Percentiles rank a stretch among this genome's conserved stretches.
Conservation (phyloP, 1,284 basidiomycete species). For the Meira nashicola region DNA sequence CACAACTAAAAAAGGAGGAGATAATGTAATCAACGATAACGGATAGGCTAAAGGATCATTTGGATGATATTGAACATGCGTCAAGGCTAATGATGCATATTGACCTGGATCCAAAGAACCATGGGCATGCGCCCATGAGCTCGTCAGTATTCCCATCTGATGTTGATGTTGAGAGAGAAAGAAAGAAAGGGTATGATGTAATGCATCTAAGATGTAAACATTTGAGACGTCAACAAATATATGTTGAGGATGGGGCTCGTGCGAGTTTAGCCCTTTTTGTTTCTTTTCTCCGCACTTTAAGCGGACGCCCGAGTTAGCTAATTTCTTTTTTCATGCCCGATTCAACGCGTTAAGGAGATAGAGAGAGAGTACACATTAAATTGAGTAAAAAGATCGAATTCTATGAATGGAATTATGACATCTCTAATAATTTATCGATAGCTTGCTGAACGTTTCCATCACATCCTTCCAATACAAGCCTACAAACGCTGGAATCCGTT, state of each 20-base stretch:
- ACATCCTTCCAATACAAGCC: conserved; percentile 12
- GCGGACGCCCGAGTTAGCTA: too few species aligned
- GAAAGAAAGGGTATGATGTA: background rate
- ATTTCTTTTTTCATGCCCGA: background rate
- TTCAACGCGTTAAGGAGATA: background rate
- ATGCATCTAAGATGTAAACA: background rate
- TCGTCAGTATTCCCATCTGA: background rate
- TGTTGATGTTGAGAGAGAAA: background rate
- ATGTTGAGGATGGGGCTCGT: background rate
- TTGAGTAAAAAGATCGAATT: background rate
- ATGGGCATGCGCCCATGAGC: background rate
- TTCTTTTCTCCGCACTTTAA: too few species aligned
- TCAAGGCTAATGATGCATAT: conserved; percentile 39
- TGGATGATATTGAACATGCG: conserved; percentile 46
- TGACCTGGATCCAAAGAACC: conserved; percentile 31
- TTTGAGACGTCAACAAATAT: too few species aligned
- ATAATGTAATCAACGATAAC: conserved; percentile 42
- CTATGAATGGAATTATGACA: conserved; percentile 8
- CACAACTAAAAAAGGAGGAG: conserved; percentile 45
- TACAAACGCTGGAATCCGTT: conserved; percentile 8
- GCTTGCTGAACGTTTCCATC: conserved; percentile 11
- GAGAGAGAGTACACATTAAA: background rate
- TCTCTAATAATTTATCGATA: conserved; percentile 13
- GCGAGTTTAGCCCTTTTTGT: too few species aligned
- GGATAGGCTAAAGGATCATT: conserved; percentile 31